Conservation (phyloP, 2,329 filamentous ascomycete genomes). For the Beauveria medogensis region DNA sequence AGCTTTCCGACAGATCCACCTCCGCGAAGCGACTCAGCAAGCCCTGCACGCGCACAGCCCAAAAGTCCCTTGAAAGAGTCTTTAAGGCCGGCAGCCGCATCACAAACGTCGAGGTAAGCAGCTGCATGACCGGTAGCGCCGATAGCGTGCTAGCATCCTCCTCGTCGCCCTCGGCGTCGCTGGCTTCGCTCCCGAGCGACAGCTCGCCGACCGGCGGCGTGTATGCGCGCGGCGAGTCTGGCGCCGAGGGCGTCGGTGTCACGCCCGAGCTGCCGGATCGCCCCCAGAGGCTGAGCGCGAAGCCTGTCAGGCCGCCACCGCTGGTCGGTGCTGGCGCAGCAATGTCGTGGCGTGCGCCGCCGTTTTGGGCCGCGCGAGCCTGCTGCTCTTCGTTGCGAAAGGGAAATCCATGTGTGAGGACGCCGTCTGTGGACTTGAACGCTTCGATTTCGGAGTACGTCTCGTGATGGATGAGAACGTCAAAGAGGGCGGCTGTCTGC, state of each 20-base stretch:
- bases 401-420: constrained; percentile 61
- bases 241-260: constrained; percentile 4
- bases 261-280: background rate
- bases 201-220: background rate
- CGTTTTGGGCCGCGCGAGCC: background rate
- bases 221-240: background rate
- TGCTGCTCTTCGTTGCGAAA: constrained; percentile 33
- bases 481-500: constrained; percentile 47
- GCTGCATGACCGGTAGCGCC: constrained; percentile 59
- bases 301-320: constrained; percentile 14
- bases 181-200: constrained; percentile 8
- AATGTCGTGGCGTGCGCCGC: constrained; percentile 17
- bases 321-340: constrained; percentile 13
- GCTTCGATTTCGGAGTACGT: constrained; percentile 61
- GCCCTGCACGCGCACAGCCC: constrained; percentile 52
- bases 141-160: constrained; percentile 22
- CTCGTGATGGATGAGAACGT: constrained; percentile 52
- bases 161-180: constrained; percentile 19
- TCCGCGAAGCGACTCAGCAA: constrained; percentile 55
- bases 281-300: constrained; percentile 9
- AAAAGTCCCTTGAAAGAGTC: constrained; percentile 56
- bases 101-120: constrained; percentile 56
- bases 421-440: constrained; percentile 58
- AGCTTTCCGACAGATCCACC: constrained; percentile 69
- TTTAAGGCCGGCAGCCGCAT: constrained; percentile 58